Base-by-base conservation (phyloP, 148 eudicot genomes). In the Silene latifolia region DNA sequence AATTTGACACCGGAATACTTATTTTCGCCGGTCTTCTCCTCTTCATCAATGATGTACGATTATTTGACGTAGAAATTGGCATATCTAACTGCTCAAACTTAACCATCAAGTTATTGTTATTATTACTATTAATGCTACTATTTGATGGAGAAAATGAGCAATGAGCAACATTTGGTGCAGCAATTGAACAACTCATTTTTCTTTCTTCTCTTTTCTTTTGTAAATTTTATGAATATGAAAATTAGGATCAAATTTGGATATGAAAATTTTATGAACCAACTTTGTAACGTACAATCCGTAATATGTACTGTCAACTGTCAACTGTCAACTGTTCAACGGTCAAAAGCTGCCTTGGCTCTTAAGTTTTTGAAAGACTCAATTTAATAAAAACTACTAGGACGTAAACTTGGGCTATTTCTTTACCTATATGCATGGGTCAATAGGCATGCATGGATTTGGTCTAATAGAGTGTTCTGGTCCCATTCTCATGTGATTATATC, bases 11-110 rank as follows among this genome's bases (percentile, higher is more conserved):
- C 27, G 94, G 91, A 74, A 89, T 77, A 42, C 69, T 69, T 3
- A 90, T 82, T 85, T 69, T 85, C 48, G 83, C 71, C 57, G 90
- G 91, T 47, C 95, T 73, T 73, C 85, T 88, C 86, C 91, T 83
- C 80, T 90, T 88, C 83, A 80, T 56, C 76, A 79, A 62, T 7
- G 82, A 56, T 61, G 48, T 63, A 73, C 23, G 61, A 48, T 72
- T 57, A 77, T 48, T 27, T n/a, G 67, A 23, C 4, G 27, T 69
- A 20, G 58, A 69, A 15, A 63, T 54, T 0, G 32, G 53, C 73
- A 47, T 72, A 65, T 78, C 81, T 11, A 66, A 24, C 3, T 65
- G 71, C 17, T 72, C 76, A 67, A 72, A 42, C 48, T 42, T 69
- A 11, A 69, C 71, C 65, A 74, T 68, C 71, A 72, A 23, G 17